Percentiles rank a stretch among this genome's conserved stretches.
Conservation (phyloP, 2,329 filamentous ascomycete genomes). For the Didymella lethalis region DNA sequence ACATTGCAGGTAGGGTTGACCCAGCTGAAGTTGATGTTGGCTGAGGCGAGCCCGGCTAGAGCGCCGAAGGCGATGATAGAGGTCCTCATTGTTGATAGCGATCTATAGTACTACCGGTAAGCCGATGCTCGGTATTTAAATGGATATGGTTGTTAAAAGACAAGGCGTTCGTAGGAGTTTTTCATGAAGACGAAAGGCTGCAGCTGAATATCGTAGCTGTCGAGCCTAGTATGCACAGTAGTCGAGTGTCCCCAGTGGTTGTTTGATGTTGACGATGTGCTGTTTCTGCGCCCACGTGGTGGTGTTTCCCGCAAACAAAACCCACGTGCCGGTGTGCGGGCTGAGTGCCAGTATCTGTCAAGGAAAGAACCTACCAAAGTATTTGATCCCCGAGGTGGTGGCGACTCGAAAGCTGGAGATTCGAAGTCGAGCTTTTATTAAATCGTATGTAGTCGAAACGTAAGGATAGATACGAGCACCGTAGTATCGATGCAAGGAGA, state of each 20-base stretch:
- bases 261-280: conserved; percentile 4
- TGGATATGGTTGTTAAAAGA: neutral
- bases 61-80: conserved; percentile 40
- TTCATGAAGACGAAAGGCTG: neutral
- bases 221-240: neutral
- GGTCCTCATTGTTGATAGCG: conserved; percentile 38
- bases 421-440: conserved; percentile 10
- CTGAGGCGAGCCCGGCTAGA: conserved; percentile 49
- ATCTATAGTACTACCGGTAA: conserved; percentile 26
- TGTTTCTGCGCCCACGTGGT: conserved; percentile 8
- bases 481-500: conserved; percentile 16
- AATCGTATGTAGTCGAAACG: conserved; percentile 11
- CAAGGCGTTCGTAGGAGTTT: conserved; percentile 3
- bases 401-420: neutral
- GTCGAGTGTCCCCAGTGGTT: neutral
- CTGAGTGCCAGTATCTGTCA: neutral
- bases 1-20: conserved; percentile 56
- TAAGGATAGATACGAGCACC: conserved; percentile 19
- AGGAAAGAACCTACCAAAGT: conserved; percentile 18
- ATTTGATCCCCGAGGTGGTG: conserved; percentile 6
- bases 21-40: conserved; percentile 60
- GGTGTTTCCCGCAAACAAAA: conserved; percentile 5
- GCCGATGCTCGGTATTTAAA: conserved; percentile 15
- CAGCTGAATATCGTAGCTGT: neutral
- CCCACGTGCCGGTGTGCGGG: neutral